These are phyloP conservation scores for Monilinia vaccinii-corymbosi DNA, from an alignment of 2,329 filamentous ascomycete genomes.

Conservation along the genomic window DNA sequence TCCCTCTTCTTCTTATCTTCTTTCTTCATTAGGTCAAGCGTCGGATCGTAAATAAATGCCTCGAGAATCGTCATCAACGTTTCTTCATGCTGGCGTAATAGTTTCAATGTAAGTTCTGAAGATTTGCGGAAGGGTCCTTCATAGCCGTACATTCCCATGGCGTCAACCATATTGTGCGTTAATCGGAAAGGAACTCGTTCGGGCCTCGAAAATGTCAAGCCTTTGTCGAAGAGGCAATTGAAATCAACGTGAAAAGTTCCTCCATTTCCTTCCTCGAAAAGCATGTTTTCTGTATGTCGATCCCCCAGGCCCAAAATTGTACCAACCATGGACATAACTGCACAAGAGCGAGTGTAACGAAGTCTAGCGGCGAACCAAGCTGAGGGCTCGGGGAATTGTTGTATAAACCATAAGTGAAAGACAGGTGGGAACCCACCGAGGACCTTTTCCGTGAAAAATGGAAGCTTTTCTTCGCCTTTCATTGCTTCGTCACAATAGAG, in stretches of 20 bases:
- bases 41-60: constrained; percentile 94
- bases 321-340: constrained; percentile 99
- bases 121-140: constrained; percentile 89
- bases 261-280: constrained; percentile 87
- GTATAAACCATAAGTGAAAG: constrained; percentile 89
- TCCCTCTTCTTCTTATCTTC: constrained; percentile 43
- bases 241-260: constrained; percentile 98
- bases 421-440: constrained; percentile 66
- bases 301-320: constrained; percentile 91
- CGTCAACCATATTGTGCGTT: constrained; percentile 97
- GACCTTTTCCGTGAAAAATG: constrained; percentile 61
- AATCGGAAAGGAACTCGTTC: constrained; percentile 93
- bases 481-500: constrained; percentile 54
- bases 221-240: constrained; percentile 99
- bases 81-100: constrained; percentile 86
- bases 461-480: constrained; percentile 48
- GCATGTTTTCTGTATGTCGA: constrained; percentile 92
- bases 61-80: constrained; percentile 96
- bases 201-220: constrained; percentile 86
- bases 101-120: constrained; percentile 76
- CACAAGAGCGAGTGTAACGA: constrained; percentile 84
- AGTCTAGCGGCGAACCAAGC: constrained; percentile 86
- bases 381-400: constrained; percentile 87
- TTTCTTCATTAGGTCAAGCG: constrained; percentile 75
- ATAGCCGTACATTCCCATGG: constrained; percentile 90